These are phyloP conservation scores for Podaxis pistillaris DNA, from an alignment of 768 basidiomycete species.

Conservation along the genomic window DNA sequence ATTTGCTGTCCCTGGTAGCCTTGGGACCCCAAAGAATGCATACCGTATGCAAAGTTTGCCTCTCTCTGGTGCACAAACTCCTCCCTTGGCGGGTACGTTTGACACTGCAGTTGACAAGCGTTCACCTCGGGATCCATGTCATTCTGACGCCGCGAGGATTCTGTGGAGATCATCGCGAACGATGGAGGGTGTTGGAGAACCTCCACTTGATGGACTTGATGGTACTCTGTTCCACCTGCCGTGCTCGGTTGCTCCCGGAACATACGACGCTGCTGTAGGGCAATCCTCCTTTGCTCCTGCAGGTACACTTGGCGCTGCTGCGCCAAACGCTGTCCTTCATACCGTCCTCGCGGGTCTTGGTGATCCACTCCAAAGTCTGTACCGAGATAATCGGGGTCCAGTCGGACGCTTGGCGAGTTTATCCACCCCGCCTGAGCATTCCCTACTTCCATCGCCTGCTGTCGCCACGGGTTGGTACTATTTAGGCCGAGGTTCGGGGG, in stretches of 20 bases:
- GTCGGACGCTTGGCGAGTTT: background rate
- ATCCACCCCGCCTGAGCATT: background rate
- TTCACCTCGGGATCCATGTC: background rate
- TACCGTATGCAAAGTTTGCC: background rate
- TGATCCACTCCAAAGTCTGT: background rate
- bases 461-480: conserved; percentile 28
- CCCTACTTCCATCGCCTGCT: background rate
- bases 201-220: background rate
- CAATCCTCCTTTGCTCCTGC: conserved; percentile 3
- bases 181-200: background rate
- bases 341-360: background rate
- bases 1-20: background rate
- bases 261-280: background rate
- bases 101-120: background rate
- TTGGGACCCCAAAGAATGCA: background rate
- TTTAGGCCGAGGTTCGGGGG: conserved; percentile 31
- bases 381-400: background rate
- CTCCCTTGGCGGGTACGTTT: background rate
- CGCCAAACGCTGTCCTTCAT: background rate
- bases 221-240: background rate
- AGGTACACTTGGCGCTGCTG: background rate
- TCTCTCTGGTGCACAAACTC: background rate
- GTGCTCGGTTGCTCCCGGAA: background rate
- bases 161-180: background rate
- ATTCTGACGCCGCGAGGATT: background rate